These are phyloP conservation scores for Pythium aphanidermatum DNA, from an alignment of 352 stramenopile species.

Conservation along the genomic window DNA sequence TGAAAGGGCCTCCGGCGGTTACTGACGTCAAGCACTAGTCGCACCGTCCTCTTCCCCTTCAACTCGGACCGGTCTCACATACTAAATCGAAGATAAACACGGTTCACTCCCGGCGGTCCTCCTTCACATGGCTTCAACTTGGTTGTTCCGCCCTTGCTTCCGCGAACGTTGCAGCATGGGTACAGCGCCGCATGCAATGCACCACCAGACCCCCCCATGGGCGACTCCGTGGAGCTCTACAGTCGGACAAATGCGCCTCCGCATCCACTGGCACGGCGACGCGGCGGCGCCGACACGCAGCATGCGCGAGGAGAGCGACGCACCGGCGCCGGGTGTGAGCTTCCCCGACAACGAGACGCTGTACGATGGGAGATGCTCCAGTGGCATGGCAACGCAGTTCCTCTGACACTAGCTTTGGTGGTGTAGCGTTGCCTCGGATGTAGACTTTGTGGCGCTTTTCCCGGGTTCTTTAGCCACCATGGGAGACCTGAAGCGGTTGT, in stretches of 20 bases:
- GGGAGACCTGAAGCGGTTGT: slow-evolving; percentile 16
- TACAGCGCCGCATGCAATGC: not conserved
- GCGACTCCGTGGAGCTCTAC: too few species aligned
- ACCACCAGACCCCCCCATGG: too few species aligned
- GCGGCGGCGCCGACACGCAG: slow-evolving; percentile 1
- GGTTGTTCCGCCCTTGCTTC: slow-evolving; percentile 5
- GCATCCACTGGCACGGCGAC: not conserved
- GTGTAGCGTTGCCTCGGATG: slow-evolving; percentile 13
- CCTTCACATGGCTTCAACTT: slow-evolving; percentile 7
- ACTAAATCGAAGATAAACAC: slow-evolving; percentile 9
- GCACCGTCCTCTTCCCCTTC: not conserved
- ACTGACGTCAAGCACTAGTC: slow-evolving; percentile 6
- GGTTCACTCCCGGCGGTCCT: not conserved
- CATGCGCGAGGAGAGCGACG: not conserved
- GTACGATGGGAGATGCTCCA: slow-evolving; percentile 4
- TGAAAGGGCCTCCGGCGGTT: slow-evolving; percentile 2
- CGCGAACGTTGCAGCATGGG: slow-evolving; percentile 11
- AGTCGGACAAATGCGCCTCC: slow-evolving; percentile 3
- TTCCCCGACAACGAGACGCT: slow-evolving; percentile 22
- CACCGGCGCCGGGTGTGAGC: slow-evolving; percentile 2
- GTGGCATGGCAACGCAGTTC: not conserved
- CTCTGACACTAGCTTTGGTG: not conserved
- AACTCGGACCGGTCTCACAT: slow-evolving; percentile 3
- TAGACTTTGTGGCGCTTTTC: slow-evolving; percentile 19
- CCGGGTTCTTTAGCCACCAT: slow-evolving; percentile 8